Percentiles rank a stretch among this genome's conserved stretches.
phyloP scores from a whole-genome alignment of 2,329 filamentous ascomycete genomes.

The Colletotrichum cereale region DNA sequence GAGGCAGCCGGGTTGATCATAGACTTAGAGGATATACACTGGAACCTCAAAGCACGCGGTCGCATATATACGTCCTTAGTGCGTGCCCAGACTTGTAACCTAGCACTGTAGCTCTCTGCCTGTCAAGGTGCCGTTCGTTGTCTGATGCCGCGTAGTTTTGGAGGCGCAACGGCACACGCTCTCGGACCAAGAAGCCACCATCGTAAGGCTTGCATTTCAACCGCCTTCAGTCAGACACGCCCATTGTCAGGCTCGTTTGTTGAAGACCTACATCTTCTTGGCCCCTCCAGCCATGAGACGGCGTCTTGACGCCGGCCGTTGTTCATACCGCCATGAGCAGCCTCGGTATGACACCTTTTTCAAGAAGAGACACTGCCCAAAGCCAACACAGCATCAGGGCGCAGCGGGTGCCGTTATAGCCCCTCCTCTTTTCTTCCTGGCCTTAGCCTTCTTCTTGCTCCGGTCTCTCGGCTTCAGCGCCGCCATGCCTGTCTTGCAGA shows the following conservation, averaged over 20 bases:
- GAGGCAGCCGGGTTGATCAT: not conserved
- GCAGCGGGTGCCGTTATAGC: not conserved
- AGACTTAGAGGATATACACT: not conserved
- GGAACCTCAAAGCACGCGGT: not conserved
- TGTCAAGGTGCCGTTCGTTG: not conserved
- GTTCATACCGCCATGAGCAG: not conserved
- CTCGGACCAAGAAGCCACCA: not conserved
- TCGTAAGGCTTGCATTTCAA: not conserved
- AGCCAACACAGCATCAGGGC: not conserved
- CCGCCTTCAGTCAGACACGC: not conserved
- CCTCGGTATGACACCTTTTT: too few relatives aligned
- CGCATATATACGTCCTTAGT: not conserved
- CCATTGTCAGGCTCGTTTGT: not conserved
- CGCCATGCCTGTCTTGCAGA: conserved; percentile 90
- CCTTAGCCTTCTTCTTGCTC: conserved; percentile 86
- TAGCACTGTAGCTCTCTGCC: not conserved
- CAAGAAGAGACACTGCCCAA: not conserved
- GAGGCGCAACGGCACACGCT: not conserved
- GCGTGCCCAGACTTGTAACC: not conserved
- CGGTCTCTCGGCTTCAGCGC: conserved; percentile 93
- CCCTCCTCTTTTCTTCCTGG: conserved; percentile 73
- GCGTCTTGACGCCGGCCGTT: too few relatives aligned
- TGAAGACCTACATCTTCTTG: not conserved
- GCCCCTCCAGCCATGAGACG: not conserved
- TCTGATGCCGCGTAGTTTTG: not conserved